A percentile compares a stretch with the other conserved stretches of the same genome.
Evolutionary conservation across 1,284 basidiomycete species (phyloP).

Genomic region (Tausonia pullulans): DNA sequence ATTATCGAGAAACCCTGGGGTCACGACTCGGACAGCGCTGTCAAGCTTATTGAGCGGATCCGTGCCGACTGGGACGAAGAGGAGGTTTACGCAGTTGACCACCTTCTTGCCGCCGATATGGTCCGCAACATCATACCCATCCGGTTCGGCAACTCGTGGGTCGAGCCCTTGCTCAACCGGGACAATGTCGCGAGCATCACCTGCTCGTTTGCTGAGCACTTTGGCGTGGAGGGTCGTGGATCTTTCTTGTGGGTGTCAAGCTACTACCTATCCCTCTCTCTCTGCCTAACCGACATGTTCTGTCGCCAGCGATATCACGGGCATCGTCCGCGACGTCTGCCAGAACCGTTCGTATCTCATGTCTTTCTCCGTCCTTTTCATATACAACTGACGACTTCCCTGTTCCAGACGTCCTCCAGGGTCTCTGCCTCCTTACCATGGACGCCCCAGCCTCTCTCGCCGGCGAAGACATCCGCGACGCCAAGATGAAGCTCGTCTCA

Average conservation of each 20-base stretch:
- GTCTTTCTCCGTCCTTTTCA: background rate
- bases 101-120: background rate
- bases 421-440: slow-evolving; percentile 27
- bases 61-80: background rate
- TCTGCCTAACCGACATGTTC: background rate
- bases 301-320: background rate
- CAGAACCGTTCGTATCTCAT: background rate
- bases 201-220: background rate
- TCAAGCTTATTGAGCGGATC: background rate
- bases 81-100: slow-evolving; percentile 1
- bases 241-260: background rate
- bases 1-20: background rate
- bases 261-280: background rate
- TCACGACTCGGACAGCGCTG: background rate
- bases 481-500: slow-evolving; percentile 32
- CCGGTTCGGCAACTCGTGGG: slow-evolving; percentile 2
- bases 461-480: slow-evolving; percentile 32
- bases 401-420: slow-evolving; percentile 4
- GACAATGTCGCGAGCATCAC: background rate
- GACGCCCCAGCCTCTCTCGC: slow-evolving; percentile 29
- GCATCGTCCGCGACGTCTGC: background rate
- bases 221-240: background rate
- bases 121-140: background rate
- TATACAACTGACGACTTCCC: background rate
- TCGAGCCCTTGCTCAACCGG: background rate